These are phyloP conservation scores for Fusarium sp. DNA, from an alignment of 2,329 filamentous ascomycete species.

Conservation along the genomic window DNA sequence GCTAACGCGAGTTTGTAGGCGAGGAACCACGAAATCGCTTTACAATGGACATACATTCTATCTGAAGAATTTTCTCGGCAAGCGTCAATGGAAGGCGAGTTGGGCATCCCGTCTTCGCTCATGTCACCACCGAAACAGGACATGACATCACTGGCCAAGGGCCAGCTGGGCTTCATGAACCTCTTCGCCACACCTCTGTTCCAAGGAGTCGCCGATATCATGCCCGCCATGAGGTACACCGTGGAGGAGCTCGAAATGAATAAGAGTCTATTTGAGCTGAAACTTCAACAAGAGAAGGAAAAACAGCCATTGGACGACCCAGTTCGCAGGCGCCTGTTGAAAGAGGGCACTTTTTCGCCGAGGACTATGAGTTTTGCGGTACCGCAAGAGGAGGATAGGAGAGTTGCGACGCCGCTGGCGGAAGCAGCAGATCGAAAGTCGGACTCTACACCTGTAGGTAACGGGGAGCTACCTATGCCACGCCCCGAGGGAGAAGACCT, in stretches of 20 bases:
- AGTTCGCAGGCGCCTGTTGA: conserved; percentile 54
- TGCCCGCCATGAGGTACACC: conserved; percentile 88
- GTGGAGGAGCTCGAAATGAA: conserved; percentile 87
- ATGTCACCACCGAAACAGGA: conserved; percentile 90
- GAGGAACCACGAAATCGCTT: conserved; percentile 84
- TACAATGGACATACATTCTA: conserved; percentile 93
- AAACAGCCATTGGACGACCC: conserved; percentile 58
- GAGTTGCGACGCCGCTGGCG: conserved; percentile 30
- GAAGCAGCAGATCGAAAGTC: conserved; percentile 38
- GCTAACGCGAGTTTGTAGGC: conserved; percentile 70
- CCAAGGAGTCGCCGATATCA: conserved; percentile 86
- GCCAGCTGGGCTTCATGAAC: conserved; percentile 97
- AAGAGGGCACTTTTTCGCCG: conserved; percentile 62
- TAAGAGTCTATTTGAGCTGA: conserved; percentile 79
- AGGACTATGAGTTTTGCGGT: conserved; percentile 61
- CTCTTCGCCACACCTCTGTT: conserved; percentile 95
- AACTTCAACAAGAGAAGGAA: conserved; percentile 75
- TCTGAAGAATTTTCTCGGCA: conserved; percentile 96
- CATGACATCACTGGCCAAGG: conserved; percentile 84
- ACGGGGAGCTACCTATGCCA: conserved; percentile 43
- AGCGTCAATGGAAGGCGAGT: conserved; percentile 89
- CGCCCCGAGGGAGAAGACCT: conserved; percentile 47
- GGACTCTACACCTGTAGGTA: conserved; percentile 41
- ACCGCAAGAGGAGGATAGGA: conserved; percentile 47
- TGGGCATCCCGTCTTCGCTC: conserved; percentile 89